Base-by-base conservation (phyloP, 1,284 basidiomycete genomes). In the Wolfiporia cocos region DNA sequence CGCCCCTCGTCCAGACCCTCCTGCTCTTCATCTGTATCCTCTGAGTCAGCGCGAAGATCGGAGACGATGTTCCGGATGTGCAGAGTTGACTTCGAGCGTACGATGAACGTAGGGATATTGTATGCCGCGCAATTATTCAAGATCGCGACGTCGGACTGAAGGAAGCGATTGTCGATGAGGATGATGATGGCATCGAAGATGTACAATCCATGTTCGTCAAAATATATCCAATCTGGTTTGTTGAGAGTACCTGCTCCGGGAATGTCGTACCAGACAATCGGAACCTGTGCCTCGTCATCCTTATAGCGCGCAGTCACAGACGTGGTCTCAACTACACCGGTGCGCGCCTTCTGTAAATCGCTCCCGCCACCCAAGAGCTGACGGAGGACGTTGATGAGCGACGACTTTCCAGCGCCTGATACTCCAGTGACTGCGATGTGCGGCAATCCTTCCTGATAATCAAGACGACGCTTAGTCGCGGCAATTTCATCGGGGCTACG, bases 391-490 rank as follows among this genome's bases (percentile, higher is more conserved):
- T 43, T 43, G 42, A 34, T 38, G 9, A 43, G 28, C 15, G 42
- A 43, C 14, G 42, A 43, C 42, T 37, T 43, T 35, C 42, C 42
- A 22, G 35, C 38, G 2, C 42, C 42, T 14, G 42, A 28, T 6
- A 33, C 21, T 15, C 42, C 42, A 11, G 42, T 21, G 18, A 43
- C 22, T 2, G 42, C 42, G 19, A 43, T 12, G 21, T 43, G 42
- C 9, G 23, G 14, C 17, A 37, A 10, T 5, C 36, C 42, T 18
- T 38, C 42, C n/a, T 28, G 14, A 31, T 33, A 43, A 21, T 38
- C 20, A 7, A 38, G 17, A 10, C 31, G 29, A 21, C 4, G 14
- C 36, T 38, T 43, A 29, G 35, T 37, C 1, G 18, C 36, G 9
- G 22, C n/a, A 12, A 38, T 18, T 31, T 43, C 28, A n/a, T n/a